Percentiles rank a stretch among this genome's conserved stretches.
phyloP scores from a whole-genome alignment of 768 basidiomycete species.

The Pilatotrama ljubarskyi region DNA sequence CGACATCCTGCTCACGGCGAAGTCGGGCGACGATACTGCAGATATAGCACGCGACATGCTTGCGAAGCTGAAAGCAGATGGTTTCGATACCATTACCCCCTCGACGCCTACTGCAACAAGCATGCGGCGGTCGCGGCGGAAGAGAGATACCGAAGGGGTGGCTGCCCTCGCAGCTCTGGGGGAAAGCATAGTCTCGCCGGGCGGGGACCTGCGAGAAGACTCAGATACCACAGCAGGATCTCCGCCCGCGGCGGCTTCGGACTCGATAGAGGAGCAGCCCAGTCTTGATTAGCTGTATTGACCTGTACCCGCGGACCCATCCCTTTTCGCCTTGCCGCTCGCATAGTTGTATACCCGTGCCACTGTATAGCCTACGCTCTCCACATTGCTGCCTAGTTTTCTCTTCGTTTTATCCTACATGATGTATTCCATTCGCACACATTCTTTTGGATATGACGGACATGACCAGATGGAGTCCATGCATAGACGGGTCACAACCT shows the following conservation, averaged over 20 bases:
- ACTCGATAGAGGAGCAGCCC: conserved; percentile 21
- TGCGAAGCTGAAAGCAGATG: conserved; percentile 65
- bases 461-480: too few species aligned
- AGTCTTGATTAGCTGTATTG: conserved; percentile 19
- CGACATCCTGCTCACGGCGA: conserved; percentile 31
- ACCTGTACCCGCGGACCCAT: conserved; percentile 6
- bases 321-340: background rate
- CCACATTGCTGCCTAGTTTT: conserved; percentile 18
- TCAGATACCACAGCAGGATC: conserved; percentile 11
- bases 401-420: conserved; percentile 11
- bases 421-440: conserved; percentile 11
- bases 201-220: conserved; percentile 10
- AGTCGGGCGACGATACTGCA: conserved; percentile 44
- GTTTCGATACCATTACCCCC: conserved; percentile 22
- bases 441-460: background rate
- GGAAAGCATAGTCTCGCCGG: conserved; percentile 13
- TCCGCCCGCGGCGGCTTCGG: conserved; percentile 10
- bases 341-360: conserved; percentile 20
- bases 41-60: conserved; percentile 75
- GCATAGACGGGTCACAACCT: background rate
- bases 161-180: conserved; percentile 15
- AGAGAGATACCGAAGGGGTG: conserved; percentile 17
- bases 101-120: conserved; percentile 23
- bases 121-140: conserved; percentile 22
- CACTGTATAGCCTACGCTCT: conserved; percentile 25